These are phyloP conservation scores for Termitomyces sp. DNA, from an alignment of 768 basidiomycete genomes.

Conservation along the genomic window DNA sequence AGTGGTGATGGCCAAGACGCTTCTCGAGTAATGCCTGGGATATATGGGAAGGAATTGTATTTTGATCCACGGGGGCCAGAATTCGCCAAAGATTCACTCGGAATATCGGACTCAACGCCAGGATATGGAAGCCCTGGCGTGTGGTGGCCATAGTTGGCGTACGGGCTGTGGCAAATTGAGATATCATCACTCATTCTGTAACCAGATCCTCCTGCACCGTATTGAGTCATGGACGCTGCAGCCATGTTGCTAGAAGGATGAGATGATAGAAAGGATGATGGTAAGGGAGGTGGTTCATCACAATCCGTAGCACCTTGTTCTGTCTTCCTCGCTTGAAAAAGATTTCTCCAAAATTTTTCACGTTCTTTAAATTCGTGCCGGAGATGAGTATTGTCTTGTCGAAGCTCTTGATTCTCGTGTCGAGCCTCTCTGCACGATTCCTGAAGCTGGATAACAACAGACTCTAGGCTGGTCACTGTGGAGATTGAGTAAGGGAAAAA, in stretches of 20 bases:
- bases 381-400: conserved; percentile 59
- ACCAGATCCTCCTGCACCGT: conserved; percentile 30
- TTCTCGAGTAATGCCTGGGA: conserved; percentile 30
- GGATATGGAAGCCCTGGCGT: conserved; percentile 41
- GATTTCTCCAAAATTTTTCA: conserved; percentile 65
- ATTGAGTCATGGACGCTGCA: conserved; percentile 27
- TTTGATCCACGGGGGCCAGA: conserved; percentile 40
- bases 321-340: conserved; percentile 62
- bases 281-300: conserved; percentile 47
- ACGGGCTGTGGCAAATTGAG: conserved; percentile 37
- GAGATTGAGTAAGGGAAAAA: conserved; percentile 6
- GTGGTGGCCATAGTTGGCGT: conserved; percentile 39
- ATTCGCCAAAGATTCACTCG: conserved; percentile 23
- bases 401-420: conserved; percentile 53
- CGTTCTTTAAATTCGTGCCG: conserved; percentile 63
- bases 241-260: conserved; percentile 23
- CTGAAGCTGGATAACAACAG: conserved; percentile 79
- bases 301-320: conserved; percentile 40
- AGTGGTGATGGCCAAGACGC: conserved; percentile 32
- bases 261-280: conserved; percentile 36
- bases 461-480: conserved; percentile 75
- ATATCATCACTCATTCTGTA: conserved; percentile 48
- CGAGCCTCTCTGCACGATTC: conserved; percentile 71
- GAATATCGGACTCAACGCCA: conserved; percentile 19
- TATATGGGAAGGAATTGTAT: conserved; percentile 46